Evolutionary conservation across 192 early-diverging fungal species (phyloP).

Genomic region (Gonapodya prolifera): DNA sequence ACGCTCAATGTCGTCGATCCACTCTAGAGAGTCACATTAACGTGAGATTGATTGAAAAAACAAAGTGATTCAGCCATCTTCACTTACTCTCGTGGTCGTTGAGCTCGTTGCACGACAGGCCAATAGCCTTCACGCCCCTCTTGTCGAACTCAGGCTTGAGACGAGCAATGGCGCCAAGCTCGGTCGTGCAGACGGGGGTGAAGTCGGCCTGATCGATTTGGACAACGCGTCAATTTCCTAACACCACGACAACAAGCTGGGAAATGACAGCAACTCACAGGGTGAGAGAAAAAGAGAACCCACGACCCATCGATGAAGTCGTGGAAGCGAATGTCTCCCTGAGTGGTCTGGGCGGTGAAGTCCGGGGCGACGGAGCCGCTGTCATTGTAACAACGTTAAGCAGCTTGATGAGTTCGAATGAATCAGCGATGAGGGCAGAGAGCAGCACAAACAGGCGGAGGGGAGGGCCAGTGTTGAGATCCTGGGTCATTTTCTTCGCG

Average conservation of each 20-base stretch:
- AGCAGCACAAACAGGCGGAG: background rate
- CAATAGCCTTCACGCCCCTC: slow-evolving; percentile 82
- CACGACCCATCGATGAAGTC: slow-evolving; percentile 71
- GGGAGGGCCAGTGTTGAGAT: background rate
- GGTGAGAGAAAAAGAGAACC: slow-evolving; percentile 97
- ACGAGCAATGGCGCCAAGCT: slow-evolving; percentile 84
- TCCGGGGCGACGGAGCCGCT: slow-evolving; percentile 15
- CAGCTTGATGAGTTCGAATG: too few species aligned
- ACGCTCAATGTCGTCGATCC: background rate
- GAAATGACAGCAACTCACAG: slow-evolving; percentile 78
- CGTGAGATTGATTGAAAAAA: background rate
- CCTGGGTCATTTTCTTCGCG: background rate
- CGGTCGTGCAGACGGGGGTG: slow-evolving; percentile 91
- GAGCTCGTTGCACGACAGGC: slow-evolving; percentile 84
- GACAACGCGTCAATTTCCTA: slow-evolving; percentile 3
- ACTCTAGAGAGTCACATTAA: background rate
- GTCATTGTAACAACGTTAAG: too few species aligned
- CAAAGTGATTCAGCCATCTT: background rate
- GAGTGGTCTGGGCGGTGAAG: slow-evolving; percentile 76
- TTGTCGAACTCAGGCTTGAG: slow-evolving; percentile 60
- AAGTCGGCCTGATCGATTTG: slow-evolving; percentile 6
- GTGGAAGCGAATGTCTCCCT: slow-evolving; percentile 86
- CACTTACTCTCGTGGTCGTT: slow-evolving; percentile 44
- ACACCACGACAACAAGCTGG: background rate
- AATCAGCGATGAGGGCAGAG: background rate